Evolutionary conservation across 169 alveolate genomes (phyloP).

Genomic region (Plasmodium gaboni): DNA sequence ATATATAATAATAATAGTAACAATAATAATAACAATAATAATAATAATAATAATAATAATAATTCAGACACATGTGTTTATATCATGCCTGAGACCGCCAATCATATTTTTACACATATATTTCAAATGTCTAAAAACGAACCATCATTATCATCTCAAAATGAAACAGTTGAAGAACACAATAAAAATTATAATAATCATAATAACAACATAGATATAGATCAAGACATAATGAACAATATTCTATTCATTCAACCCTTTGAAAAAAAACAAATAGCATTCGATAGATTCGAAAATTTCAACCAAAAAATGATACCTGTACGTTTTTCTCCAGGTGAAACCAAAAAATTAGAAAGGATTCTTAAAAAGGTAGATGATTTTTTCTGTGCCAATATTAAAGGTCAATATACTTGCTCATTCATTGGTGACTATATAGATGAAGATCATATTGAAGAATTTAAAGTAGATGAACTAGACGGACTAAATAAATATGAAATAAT

Average conservation of each 20-base stretch:
- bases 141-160: no score
- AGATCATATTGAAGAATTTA: conserved; percentile 28
- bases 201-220: background rate
- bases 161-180: no score
- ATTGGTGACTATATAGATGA: conserved; percentile 63
- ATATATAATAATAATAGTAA: background rate
- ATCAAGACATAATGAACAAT: background rate
- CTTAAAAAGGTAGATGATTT: conserved; percentile 31
- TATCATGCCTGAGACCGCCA: no score
- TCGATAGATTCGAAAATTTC: conserved; percentile 17
- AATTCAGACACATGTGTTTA: background rate
- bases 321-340: conserved; percentile 22
- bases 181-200: background rate
- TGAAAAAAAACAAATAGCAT: conserved; percentile 29
- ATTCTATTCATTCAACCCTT: conserved; percentile 34
- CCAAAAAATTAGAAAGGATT: conserved; percentile 35
- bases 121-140: no score
- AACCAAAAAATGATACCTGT: conserved; percentile 49
- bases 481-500: background rate
- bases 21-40: background rate
- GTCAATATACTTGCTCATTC: conserved; percentile 9
- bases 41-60: background rate
- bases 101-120: no score
- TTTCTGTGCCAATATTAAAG: conserved; percentile 31
- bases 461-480: background rate